Evolutionary conservation across 179 eudicot species (phyloP), one percentile per base, ranked within the genome.

Genomic region (Spinacia oleracea): DNA sequence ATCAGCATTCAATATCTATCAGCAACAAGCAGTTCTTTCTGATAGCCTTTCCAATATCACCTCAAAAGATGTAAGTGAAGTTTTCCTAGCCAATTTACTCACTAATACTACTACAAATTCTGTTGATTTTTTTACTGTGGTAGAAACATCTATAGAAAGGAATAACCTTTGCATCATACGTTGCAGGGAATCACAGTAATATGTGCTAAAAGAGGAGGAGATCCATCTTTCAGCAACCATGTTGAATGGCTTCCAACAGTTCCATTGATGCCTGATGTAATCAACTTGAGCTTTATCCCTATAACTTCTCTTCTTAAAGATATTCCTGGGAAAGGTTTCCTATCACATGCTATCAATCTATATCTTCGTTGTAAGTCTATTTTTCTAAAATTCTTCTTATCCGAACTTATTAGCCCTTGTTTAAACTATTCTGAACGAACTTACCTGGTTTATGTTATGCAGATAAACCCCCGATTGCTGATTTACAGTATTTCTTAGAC

Each of bases 261-360:
- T 51, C 80, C 91, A 73, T 80, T 84, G 58, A 85, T 73, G 84
- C 92, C 98, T 1, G 97, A 93, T 72, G 97, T 88, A n/a, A 70
- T 94, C 43, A 81, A 83, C 55, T 85, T 91, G 45, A 91, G 83
- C 80, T 91, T 92, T 86, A 91, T 94, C 23, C 98, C 98, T 1
- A 92, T 94, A 62, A 94, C 97, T 40, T 92, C 97, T 48, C 92
- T 94, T 0, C 96, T 94, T 12, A 87, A 62, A 55, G 92, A 86
- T 31, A 86, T 92, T n/a, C 90, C 92, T 6, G 97, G 98, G 53
- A 91, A 81, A 81, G 98, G 98, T 11, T 94, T 89, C 85, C 80
- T 94, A 31, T 89, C 97, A 0, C 97, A 92, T 81, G 98, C 98
- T 76, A 92, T 94, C 83, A 94, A 94, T 80, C 90, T 92, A 11